Evolutionary conservation across 805 yeast genomes (phyloP).

Genomic region (Kodamaea leandrae): DNA sequence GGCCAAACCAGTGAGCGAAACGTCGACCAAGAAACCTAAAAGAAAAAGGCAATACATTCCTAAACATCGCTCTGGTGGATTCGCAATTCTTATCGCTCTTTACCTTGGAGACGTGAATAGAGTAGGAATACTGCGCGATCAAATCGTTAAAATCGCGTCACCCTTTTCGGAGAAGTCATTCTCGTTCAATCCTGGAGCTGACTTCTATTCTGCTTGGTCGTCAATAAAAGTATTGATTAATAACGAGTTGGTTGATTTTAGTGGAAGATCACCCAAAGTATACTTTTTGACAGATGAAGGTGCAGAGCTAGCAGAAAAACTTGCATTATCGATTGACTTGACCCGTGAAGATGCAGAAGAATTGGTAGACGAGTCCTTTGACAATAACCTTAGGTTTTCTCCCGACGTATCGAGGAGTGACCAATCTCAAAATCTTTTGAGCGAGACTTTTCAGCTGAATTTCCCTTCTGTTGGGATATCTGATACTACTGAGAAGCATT

Average conservation of each 20-base stretch:
- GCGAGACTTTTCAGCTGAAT: too few species aligned
- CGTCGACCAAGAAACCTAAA: slow-evolving; percentile 12
- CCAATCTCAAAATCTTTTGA: not conserved
- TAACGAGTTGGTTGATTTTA: slow-evolving; percentile 53
- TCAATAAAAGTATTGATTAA: slow-evolving; percentile 60
- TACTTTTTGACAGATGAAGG: slow-evolving; percentile 75
- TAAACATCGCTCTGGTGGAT: slow-evolving; percentile 73
- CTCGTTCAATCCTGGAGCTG: slow-evolving; percentile 56
- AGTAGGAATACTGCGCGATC: slow-evolving; percentile 63
- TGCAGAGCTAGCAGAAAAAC: slow-evolving; percentile 52
- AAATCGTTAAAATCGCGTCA: slow-evolving; percentile 52
- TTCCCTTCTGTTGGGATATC: too few species aligned
- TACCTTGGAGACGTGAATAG: slow-evolving; percentile 45
- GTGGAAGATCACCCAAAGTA: slow-evolving; percentile 54
- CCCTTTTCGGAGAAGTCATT: slow-evolving; percentile 59
- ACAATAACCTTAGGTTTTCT: slow-evolving; percentile 4
- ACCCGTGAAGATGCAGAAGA: slow-evolving; percentile 2
- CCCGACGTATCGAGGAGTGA: slow-evolving; percentile 18
- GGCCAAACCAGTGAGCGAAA: not conserved
- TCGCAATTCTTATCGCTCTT: slow-evolving; percentile 70
- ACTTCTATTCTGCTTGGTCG: slow-evolving; percentile 74
- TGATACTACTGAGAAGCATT: not conserved
- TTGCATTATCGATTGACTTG: slow-evolving; percentile 40
- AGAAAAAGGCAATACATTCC: slow-evolving; percentile 57
- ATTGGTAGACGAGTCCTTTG: slow-evolving; percentile 7